Conservation (phyloP, 1,284 basidiomycete genomes). For the Puccinia sorghi region DNA sequence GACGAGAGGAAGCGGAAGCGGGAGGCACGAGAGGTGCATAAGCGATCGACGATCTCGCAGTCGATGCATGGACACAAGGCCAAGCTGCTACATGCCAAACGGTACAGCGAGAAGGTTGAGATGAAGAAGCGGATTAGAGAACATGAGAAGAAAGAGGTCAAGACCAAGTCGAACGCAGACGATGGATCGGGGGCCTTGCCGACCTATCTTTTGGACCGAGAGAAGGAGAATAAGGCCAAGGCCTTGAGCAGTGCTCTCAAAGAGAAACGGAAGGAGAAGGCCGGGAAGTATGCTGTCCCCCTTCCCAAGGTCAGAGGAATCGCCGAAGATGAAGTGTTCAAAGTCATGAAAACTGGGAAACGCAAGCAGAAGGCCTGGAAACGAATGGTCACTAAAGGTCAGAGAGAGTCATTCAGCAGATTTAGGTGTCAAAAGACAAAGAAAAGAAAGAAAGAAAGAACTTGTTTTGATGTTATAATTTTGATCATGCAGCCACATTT, state of each 20-base stretch:
- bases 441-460: no score
- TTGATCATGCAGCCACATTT: slow-evolving; percentile 32
- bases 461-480: not conserved
- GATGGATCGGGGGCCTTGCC: slow-evolving; percentile 86
- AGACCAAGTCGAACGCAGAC: slow-evolving; percentile 78
- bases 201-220: slow-evolving; percentile 92
- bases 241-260: slow-evolving; percentile 96
- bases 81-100: slow-evolving; percentile 92
- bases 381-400: slow-evolving; percentile 99
- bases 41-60: slow-evolving; percentile 81
- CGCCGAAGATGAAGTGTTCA: slow-evolving; percentile 99
- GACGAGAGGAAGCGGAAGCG: slow-evolving; percentile 72
- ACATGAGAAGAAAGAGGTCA: slow-evolving; percentile 97
- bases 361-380: slow-evolving; percentile 98
- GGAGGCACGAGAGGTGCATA: slow-evolving; percentile 87
- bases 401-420: no score
- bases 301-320: slow-evolving; percentile 96
- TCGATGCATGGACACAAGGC: slow-evolving; percentile 96
- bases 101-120: slow-evolving; percentile 95
- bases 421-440: no score
- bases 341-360: slow-evolving; percentile 98
- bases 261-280: slow-evolving; percentile 98
- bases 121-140: slow-evolving; percentile 99
- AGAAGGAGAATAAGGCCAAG: slow-evolving; percentile 96
- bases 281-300: slow-evolving; percentile 95